Conservation (phyloP, 305 asterid species). For the Fraxinus latifolia region DNA sequence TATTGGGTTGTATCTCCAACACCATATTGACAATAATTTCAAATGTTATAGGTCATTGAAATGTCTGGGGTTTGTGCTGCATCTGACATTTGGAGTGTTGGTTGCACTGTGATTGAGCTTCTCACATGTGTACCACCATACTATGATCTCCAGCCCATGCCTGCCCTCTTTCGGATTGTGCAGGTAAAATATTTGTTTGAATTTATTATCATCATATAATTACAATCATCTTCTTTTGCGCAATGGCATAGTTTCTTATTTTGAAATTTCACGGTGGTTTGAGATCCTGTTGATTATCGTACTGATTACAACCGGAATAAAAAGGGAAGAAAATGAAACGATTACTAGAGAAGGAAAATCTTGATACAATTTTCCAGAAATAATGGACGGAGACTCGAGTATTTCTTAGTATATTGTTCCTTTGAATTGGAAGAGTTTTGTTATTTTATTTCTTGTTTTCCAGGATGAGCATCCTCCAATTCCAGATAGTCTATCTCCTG, state of each 20-base stretch:
- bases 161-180: constrained; percentile 95
- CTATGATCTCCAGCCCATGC: constrained; percentile 98
- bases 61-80: constrained; percentile 99
- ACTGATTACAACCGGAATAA: neutral
- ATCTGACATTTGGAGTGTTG: constrained; percentile 99
- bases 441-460: constrained; percentile 26
- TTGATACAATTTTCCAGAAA: neutral
- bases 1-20: neutral
- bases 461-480: constrained; percentile 99
- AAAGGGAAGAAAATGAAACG: neutral
- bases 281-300: constrained; percentile 1
- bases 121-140: constrained; percentile 97
- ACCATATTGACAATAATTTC: constrained; percentile 20
- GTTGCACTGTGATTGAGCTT: constrained; percentile 98
- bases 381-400: neutral
- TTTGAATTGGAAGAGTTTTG: constrained; percentile 21
- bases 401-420: constrained; percentile 24
- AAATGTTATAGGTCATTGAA: constrained; percentile 74
- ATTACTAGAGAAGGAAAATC: neutral
- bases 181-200: constrained; percentile 55
- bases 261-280: constrained; percentile 7
- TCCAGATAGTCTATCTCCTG: constrained; percentile 90
- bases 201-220: neutral
- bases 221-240: constrained; percentile 1
- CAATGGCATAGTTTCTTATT: constrained; percentile 16